phyloP scores from a whole-genome alignment of 768 basidiomycete genomes.

The Lentinula boryana region DNA sequence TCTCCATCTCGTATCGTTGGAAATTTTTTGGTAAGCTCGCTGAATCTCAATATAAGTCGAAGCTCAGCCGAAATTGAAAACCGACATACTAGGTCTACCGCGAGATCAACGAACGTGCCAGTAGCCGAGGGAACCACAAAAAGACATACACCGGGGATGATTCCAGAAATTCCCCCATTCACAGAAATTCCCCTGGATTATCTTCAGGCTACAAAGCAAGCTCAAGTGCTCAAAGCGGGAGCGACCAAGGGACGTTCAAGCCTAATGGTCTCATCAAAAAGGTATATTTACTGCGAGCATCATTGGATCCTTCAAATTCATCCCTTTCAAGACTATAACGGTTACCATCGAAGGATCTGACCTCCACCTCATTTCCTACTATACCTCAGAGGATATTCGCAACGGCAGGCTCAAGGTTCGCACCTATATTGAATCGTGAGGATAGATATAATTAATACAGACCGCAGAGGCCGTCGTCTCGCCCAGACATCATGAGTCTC shows the following conservation, averaged over 20 bases:
- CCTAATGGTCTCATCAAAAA: conserved; percentile 78
- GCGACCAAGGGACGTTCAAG: conserved; percentile 59
- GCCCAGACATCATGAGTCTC: conserved; percentile 66
- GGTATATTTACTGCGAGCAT: conserved; percentile 25
- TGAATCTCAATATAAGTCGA: background rate
- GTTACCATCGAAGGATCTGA: conserved; percentile 74
- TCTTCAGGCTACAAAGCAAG: conserved; percentile 23
- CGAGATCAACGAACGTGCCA: conserved; percentile 66
- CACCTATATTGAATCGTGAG: background rate
- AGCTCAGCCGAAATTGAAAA: background rate
- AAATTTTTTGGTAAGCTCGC: conserved; percentile 66
- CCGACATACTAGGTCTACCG: conserved; percentile 59
- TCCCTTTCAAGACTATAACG: conserved; percentile 64
- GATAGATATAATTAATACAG: conserved; percentile 2
- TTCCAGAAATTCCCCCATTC: conserved; percentile 29
- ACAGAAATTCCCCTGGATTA: conserved; percentile 36
- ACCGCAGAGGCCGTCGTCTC: conserved; percentile 54
- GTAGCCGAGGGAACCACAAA: conserved; percentile 46
- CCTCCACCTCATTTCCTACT: conserved; percentile 82
- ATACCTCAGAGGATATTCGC: conserved; percentile 72
- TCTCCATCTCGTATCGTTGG: conserved; percentile 80
- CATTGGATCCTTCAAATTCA: background rate
- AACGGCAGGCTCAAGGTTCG: conserved; percentile 56
- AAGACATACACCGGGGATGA: conserved; percentile 48
- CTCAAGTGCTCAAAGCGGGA: conserved; percentile 24